Conservation (phyloP, 192 early-diverging fungal genomes). For the Glomus cerebriforme region DNA sequence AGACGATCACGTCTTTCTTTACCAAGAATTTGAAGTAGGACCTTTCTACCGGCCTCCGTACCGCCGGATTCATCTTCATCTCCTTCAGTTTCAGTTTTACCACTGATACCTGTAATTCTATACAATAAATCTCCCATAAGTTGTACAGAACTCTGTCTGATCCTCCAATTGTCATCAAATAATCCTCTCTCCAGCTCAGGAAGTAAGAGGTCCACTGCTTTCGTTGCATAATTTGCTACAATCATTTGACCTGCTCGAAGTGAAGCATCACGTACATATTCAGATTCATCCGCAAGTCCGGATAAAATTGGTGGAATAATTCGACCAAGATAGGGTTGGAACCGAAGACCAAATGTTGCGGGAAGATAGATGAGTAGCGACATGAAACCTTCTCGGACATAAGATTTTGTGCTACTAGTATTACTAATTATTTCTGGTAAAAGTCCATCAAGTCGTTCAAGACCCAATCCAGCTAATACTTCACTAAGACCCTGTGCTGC, state of each 20-base stretch:
- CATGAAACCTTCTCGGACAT: conserved; percentile 96
- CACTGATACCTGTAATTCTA: conserved; percentile 83
- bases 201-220: conserved; percentile 85
- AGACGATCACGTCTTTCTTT: conserved; percentile 82
- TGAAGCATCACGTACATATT: conserved; percentile 90
- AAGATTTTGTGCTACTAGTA: conserved; percentile 64
- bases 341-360: conserved; percentile 89
- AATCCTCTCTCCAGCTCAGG: conserved; percentile 89
- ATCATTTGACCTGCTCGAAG: conserved; percentile 92
- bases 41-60: conserved; percentile 68
- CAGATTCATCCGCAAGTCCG: conserved; percentile 94
- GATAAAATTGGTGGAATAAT: conserved; percentile 87
- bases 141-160: conserved; percentile 91
- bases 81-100: conserved; percentile 60
- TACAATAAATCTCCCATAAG: conserved; percentile 94
- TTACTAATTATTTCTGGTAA: conserved; percentile 90
- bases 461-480: conserved; percentile 85
- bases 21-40: conserved; percentile 80
- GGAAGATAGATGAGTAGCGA: conserved; percentile 95
- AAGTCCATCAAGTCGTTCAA: conserved; percentile 81
- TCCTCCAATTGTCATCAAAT: conserved; percentile 94
- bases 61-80: conserved; percentile 56
- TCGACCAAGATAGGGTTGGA: conserved; percentile 85
- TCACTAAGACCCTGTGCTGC: conserved; percentile 97
- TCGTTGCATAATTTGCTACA: conserved; percentile 85